A percentile compares a stretch with the other conserved stretches of the same genome.
Conservation (phyloP, 164 flowering plant species). For the Chimonanthus praecox region DNA sequence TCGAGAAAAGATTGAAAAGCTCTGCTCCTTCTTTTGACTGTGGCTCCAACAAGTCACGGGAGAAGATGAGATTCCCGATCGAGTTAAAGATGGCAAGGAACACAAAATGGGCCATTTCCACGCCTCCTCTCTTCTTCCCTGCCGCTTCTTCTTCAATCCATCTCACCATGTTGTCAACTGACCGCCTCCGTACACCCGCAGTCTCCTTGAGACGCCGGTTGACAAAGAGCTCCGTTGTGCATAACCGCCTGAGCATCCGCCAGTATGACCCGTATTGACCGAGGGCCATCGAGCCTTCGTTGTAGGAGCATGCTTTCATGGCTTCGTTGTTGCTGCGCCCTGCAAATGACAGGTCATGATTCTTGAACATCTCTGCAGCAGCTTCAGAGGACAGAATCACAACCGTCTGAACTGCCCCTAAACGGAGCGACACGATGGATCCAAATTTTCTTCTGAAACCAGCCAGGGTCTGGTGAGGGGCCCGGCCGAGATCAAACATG, state of each 20-base stretch:
- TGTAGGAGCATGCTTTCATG: constrained; percentile 2
- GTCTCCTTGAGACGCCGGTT: constrained; percentile 16
- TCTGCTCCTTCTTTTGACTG: constrained; percentile 15
- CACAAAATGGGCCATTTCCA: constrained; percentile 13
- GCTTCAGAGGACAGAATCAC: constrained; percentile 17
- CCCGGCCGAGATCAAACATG: constrained; percentile 16
- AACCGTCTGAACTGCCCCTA: constrained; percentile 16
- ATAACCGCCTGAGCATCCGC: constrained; percentile 16
- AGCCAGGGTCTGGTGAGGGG: constrained; percentile 15
- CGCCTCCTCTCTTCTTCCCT: background rate
- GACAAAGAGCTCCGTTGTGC: constrained; percentile 15
- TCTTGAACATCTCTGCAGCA: constrained; percentile 23
- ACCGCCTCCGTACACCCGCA: constrained; percentile 4
- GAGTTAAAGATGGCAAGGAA: constrained; percentile 23
- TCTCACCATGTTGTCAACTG: constrained; percentile 14
- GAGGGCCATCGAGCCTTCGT: constrained; percentile 8
- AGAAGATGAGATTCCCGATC: constrained; percentile 19
- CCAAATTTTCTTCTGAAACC: constrained; percentile 12
- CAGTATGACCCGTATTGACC: constrained; percentile 20
- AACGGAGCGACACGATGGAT: constrained; percentile 14
- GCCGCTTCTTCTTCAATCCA: constrained; percentile 15
- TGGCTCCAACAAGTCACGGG: constrained; percentile 15
- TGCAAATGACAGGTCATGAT: constrained; percentile 15
- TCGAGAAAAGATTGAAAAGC: constrained; percentile 11
- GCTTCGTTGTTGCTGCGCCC: constrained; percentile 11